Evolutionary conservation across 2,329 filamentous ascomycete genomes (phyloP), one percentile per base, ranked within the genome.

Genomic region (Sclerotiophoma versabilis): DNA sequence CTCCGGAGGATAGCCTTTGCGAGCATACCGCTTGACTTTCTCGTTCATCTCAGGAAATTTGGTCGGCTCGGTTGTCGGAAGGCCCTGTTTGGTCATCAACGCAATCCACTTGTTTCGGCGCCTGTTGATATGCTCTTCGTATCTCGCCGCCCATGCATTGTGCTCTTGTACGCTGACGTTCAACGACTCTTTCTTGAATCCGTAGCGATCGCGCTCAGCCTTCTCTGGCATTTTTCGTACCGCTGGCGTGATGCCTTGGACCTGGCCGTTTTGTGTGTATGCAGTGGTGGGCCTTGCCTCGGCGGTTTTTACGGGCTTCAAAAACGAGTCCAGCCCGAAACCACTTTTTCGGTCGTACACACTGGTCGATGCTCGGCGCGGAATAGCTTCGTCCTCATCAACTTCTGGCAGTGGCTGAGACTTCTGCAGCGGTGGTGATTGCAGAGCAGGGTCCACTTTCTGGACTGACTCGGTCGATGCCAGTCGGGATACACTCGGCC

Each of bases 1-100:
- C 62, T 96, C 92, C 0, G 93, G 91, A 3, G 93, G 93, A 43
- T 97, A 93, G 14, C 93, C 93, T 75, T 97, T 98, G 45, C 93
- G 87, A 42, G 96, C 85, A 71, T 95, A 97, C 15, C 92, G 85
- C 76, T 96, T 96, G 36, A 95, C 86, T 75, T 96, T 96, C 38
- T 87, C 85, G 43, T 87, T 91, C 47, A 87, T 89, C 1, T 88
- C 83, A 0, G 93, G 93, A 64, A 98, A 98, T 2, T 86, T 84
- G 30, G 84, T 86, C 1, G 92, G 93, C 4, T 85, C 79, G 37
- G 87, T 84, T 4, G 86, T 91, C 66, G 87, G 84, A 20, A 96
- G 77, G 2, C 88, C 87, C 60, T 87, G 87, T 64, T 95, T 90
- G 63, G 87, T 87, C 74, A 96, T 84, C 62, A 95, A 83, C 0